A percentile compares a stretch with the other conserved stretches of the same genome.
Conservation (phyloP, 805 yeast species). For the Kockiozyma suomiensis region DNA sequence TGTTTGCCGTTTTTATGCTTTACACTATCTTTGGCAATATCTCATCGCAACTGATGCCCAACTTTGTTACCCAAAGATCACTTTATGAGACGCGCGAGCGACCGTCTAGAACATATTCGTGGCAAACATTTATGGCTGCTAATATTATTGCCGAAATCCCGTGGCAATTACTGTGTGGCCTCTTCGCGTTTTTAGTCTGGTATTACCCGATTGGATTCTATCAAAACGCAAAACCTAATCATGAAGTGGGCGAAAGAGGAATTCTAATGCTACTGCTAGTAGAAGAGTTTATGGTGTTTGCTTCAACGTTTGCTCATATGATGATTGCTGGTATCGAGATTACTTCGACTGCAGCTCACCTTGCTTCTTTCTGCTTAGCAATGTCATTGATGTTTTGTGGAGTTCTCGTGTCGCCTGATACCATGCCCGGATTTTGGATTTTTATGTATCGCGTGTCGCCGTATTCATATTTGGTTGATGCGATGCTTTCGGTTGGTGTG, state of each 20-base stretch:
- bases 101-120: conserved; percentile 69
- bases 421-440: conserved; percentile 82
- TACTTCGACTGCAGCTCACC: conserved; percentile 34
- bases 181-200: conserved; percentile 59
- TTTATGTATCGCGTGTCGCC: conserved; percentile 80
- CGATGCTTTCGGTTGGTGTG: conserved; percentile 52
- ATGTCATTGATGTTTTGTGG: conserved; percentile 69
- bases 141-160: conserved; percentile 70
- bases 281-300: conserved; percentile 41
- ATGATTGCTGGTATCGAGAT: conserved; percentile 41
- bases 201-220: conserved; percentile 60
- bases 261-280: conserved; percentile 43
- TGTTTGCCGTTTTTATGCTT: conserved; percentile 76
- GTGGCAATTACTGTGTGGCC: conserved; percentile 61
- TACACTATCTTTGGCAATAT: conserved; percentile 58
- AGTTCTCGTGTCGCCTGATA: conserved; percentile 57
- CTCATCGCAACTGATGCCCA: conserved; percentile 64
- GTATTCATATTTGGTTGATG: conserved; percentile 67
- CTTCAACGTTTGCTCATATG: conserved; percentile 61
- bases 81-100: conserved; percentile 73
- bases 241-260: conserved; percentile 52
- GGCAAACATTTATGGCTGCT: conserved; percentile 63
- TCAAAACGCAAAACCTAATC: conserved; percentile 54
- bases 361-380: conserved; percentile 49
- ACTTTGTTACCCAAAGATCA: conserved; percentile 62